Base-by-base conservation (phyloP, 768 basidiomycete genomes). In the Amanita inopinata region DNA sequence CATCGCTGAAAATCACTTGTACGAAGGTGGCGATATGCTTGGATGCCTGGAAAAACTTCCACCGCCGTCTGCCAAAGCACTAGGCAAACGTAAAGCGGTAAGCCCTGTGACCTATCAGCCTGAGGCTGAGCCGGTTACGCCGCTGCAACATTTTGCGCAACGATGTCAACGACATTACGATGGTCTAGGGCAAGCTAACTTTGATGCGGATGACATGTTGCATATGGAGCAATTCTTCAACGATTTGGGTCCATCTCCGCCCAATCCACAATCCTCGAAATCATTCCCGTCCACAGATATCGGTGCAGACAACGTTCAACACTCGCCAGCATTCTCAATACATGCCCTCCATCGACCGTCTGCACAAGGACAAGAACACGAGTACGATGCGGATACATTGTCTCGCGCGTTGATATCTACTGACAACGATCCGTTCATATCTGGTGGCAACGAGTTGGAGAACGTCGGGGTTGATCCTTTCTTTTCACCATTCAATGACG, bases 31-130 rank as follows among this genome's bases (percentile, higher is more conserved):
- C 15, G 25, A 28, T 6, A 24, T 14, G 10, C 35, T 15, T 19
- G 27, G 30, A n/a, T 17, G 35, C 12, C n/a, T 25, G 15, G 24
- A 25, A 14, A 31, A 41, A n/a, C 32, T 31, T 5, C 33, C 33
- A n/a, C 24, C 11, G 4, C 61, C 56, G 18, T 62, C 61, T 0
- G 61, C 57, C 18, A 63, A 64, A 36, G 58, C 59, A 6, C 46
- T 60, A 5, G 61, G 61, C 5, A 63, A 64, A 39, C 58, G 57
- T 12, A 53, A 54, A 34, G 61, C 56, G 5, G 24, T 40, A 15
- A 51, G 46, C 24, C 45, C 51, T 30, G 20, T 4, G 11, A 22
- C 19, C 27, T 40, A 17, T 4, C 35, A 19, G 38, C 38, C 14
- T 36, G 20, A 10, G n/a, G 12, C 43, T 11, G 18, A 23, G 18